A percentile compares a stretch with the other conserved stretches of the same genome.
Conservation (phyloP, 345 rosid genomes). For the Eucalyptus sp. region DNA sequence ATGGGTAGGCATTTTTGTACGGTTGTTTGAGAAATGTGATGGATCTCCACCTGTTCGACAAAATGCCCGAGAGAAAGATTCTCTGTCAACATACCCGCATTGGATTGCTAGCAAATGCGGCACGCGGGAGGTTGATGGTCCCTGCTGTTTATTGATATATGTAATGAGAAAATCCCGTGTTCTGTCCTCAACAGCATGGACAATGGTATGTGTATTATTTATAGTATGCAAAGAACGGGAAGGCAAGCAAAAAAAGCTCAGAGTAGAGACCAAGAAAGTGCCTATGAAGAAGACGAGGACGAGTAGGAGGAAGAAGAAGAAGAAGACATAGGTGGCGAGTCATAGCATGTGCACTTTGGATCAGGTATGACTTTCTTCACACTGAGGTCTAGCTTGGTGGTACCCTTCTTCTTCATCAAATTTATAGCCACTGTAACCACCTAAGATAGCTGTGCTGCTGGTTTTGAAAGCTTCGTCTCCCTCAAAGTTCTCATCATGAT, state of each 20-base stretch:
- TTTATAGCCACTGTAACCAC: background rate
- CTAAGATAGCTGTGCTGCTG: background rate
- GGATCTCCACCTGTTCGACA: constrained; percentile 2
- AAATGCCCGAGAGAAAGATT: constrained; percentile 2
- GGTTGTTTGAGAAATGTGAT: background rate
- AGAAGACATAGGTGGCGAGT: constrained; percentile 19
- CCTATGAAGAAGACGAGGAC: constrained; percentile 19
- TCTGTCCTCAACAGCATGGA: background rate
- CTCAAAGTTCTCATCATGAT: constrained; percentile 9
- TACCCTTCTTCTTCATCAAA: constrained; percentile 6
- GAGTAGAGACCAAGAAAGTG: background rate
- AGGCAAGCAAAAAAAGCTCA: background rate
- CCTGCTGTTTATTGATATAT: background rate
- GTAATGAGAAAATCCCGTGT: background rate
- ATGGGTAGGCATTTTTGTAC: background rate
- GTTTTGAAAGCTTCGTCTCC: constrained; percentile 9
- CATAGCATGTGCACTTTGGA: constrained; percentile 32
- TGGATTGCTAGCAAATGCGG: background rate
- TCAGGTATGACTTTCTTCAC: constrained; percentile 29
- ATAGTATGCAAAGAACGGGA: background rate
- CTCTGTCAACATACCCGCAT: background rate
- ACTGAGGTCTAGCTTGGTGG: constrained; percentile 29
- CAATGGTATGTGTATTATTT: background rate
- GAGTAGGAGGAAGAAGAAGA: constrained; percentile 3
- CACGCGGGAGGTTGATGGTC: background rate